phyloP scores from a whole-genome alignment of 1,284 basidiomycete species.

The Irpex lacteus region DNA sequence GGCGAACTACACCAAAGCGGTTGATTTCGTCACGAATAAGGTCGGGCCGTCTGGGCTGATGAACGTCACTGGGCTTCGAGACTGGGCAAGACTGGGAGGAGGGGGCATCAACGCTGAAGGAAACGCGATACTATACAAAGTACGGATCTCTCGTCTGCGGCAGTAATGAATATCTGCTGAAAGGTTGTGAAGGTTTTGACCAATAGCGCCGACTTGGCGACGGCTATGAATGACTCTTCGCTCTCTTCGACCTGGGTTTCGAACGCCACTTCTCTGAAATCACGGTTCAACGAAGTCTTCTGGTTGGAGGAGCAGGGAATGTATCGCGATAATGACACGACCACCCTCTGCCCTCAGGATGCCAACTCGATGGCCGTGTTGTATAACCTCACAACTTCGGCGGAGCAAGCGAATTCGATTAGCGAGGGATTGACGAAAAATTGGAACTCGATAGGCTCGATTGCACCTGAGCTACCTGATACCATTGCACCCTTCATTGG shows the following conservation, averaged over 20 bases:
- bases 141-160: slow-evolving; percentile 12
- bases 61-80: slow-evolving; percentile 44
- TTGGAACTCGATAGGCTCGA: slow-evolving; percentile 47
- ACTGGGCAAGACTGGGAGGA: slow-evolving; percentile 49
- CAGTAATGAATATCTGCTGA: not conserved
- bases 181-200: slow-evolving; percentile 36
- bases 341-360: slow-evolving; percentile 46
- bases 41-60: slow-evolving; percentile 44
- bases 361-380: slow-evolving; percentile 49
- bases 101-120: slow-evolving; percentile 47
- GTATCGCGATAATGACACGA: slow-evolving; percentile 45
- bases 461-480: slow-evolving; percentile 49
- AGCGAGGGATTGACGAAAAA: slow-evolving; percentile 43
- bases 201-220: slow-evolving; percentile 46
- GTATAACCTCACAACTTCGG: slow-evolving; percentile 44
- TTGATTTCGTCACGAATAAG: slow-evolving; percentile 42
- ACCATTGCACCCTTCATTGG: slow-evolving; percentile 51
- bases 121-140: slow-evolving; percentile 47
- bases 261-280: slow-evolving; percentile 44
- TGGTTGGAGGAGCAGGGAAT: slow-evolving; percentile 42
- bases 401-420: slow-evolving; percentile 38
- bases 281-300: slow-evolving; percentile 39
- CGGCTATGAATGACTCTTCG: slow-evolving; percentile 33
- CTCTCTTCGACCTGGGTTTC: slow-evolving; percentile 33
- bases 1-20: slow-evolving; percentile 50